A percentile compares a stretch with the other conserved stretches of the same genome.
These are phyloP conservation scores for Magnaporthales sp. DNA, from an alignment of 2,329 filamentous ascomycete genomes.

Conservation along the genomic window DNA sequence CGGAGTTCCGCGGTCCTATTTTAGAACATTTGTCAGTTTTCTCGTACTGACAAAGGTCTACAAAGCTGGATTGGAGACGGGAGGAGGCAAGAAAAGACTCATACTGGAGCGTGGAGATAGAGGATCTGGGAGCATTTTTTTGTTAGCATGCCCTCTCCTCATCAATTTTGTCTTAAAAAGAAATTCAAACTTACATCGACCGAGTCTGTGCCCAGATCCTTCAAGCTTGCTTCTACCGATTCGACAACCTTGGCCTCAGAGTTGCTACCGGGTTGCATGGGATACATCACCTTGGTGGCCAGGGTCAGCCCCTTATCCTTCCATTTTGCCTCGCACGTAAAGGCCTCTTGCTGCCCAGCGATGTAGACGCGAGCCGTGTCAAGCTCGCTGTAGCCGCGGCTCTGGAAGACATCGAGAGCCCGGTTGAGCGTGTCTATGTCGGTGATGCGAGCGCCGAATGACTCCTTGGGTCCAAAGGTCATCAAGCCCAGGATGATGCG, in stretches of 20 bases:
- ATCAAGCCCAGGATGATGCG: constrained; percentile 77
- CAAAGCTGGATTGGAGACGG: too few relatives aligned
- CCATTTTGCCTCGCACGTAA: constrained; percentile 67
- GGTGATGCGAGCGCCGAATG: constrained; percentile 62
- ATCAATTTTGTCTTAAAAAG: too few relatives aligned
- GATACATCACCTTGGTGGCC: constrained; percentile 69
- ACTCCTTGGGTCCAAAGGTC: constrained; percentile 65
- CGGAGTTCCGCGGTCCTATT: constrained; percentile 43
- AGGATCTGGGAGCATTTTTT: constrained; percentile 42
- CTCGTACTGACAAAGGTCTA: too few relatives aligned
- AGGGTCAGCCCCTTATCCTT: constrained; percentile 68
- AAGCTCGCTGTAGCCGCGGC: constrained; percentile 73
- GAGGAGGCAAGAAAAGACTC: too few relatives aligned
- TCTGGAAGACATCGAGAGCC: constrained; percentile 66
- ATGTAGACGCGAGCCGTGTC: constrained; percentile 76
- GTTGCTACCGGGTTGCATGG: constrained; percentile 48
- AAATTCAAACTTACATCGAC: constrained; percentile 59
- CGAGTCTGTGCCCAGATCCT: constrained; percentile 61
- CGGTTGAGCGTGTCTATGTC: constrained; percentile 56
- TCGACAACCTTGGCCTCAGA: constrained; percentile 51
- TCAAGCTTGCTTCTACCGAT: constrained; percentile 57
- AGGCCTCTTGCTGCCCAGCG: constrained; percentile 66
- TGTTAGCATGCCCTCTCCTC: too few relatives aligned
- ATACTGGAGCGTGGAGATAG: constrained; percentile 61
- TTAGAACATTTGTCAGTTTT: too few relatives aligned